Conservation (phyloP, 305 asterid genomes). For the Solanum chacoense region DNA sequence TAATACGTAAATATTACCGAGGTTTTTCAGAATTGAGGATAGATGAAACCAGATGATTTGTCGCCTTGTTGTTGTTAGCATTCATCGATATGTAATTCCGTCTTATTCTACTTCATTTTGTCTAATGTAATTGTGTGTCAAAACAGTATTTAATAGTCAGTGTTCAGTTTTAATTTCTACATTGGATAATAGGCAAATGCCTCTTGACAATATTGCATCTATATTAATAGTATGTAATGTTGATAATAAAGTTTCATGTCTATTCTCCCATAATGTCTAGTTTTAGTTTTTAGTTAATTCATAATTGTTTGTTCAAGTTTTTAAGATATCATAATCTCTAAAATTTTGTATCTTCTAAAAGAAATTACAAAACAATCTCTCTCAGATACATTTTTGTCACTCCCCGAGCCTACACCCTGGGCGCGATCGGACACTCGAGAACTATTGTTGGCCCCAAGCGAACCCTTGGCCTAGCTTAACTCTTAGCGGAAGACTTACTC, state of each 20-base stretch:
- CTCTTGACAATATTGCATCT: background rate
- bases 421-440: too few relatives aligned
- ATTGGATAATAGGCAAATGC: background rate
- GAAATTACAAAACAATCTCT: too few relatives aligned
- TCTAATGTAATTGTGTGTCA: background rate
- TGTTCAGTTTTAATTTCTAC: background rate
- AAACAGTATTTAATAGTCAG: background rate
- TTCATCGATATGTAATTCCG: background rate
- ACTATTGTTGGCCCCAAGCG: too few relatives aligned
- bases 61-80: background rate
- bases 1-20: background rate
- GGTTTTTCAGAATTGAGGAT: constrained; percentile 28
- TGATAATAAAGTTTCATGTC: background rate
- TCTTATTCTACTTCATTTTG: background rate
- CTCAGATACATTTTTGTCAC: too few relatives aligned
- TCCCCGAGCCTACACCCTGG: too few relatives aligned
- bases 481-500: too few relatives aligned
- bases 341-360: too few relatives aligned
- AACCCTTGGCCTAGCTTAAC: too few relatives aligned
- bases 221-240: background rate
- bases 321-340: too few relatives aligned
- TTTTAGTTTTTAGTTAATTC: too few relatives aligned
- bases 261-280: background rate
- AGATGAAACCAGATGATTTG: constrained; percentile 26
- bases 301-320: too few relatives aligned